Evolutionary conservation across 768 basidiomycete species (phyloP).

Genomic region (Lentinula sp.): DNA sequence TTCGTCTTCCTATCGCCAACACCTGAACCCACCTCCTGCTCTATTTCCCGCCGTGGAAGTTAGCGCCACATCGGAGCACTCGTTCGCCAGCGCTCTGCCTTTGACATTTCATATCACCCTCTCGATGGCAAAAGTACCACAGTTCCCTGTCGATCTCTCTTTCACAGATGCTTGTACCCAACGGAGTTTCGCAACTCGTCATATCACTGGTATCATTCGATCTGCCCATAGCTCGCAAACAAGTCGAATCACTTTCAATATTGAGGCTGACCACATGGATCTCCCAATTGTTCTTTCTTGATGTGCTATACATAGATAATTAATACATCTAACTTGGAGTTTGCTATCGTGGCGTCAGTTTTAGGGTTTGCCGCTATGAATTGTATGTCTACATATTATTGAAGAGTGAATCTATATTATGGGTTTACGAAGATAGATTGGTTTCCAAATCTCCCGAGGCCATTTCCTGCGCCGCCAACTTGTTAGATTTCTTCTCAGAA

Average conservation of each 20-base stretch:
- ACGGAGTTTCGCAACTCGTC: constrained; percentile 14
- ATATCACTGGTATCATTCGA: background rate
- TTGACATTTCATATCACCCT: constrained; percentile 20
- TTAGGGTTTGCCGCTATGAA: too few species aligned
- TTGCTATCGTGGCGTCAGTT: too few species aligned
- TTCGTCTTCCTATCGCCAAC: constrained; percentile 37
- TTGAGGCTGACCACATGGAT: background rate
- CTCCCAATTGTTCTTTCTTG: too few species aligned
- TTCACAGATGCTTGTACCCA: constrained; percentile 10
- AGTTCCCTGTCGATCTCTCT: constrained; percentile 3
- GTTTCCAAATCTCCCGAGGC: background rate
- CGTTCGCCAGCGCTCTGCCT: constrained; percentile 8
- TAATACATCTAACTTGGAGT: too few species aligned
- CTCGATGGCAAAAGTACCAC: constrained; percentile 5
- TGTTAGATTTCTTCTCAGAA: constrained; percentile 28
- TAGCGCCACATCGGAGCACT: background rate
- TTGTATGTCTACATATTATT: background rate
- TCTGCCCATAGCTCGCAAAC: background rate
- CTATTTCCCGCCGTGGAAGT: background rate
- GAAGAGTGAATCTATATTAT: background rate
- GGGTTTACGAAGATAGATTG: background rate
- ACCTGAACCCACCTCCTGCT: constrained; percentile 41
- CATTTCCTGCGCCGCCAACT: constrained; percentile 1
- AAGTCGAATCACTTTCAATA: background rate
- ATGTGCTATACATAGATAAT: too few species aligned